Percentiles rank a stretch among this genome's conserved stretches.
Evolutionary conservation across 2,329 filamentous ascomycete genomes (phyloP).

Genomic region (Aureobasidium lini): DNA sequence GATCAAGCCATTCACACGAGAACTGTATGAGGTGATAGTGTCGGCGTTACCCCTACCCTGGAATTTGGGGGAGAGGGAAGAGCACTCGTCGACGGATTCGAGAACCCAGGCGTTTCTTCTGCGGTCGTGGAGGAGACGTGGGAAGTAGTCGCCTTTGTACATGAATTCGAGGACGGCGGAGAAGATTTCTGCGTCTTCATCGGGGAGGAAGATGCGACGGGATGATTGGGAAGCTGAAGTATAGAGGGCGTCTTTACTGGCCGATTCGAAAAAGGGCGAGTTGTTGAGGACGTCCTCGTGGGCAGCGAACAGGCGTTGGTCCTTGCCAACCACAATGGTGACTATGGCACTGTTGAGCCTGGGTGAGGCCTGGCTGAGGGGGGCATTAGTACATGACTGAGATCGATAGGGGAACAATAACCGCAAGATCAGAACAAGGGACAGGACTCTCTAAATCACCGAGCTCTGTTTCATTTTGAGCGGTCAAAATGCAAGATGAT

Average conservation of each 20-base stretch:
- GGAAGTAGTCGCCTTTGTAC: constrained; percentile 95
- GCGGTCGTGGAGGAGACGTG: constrained; percentile 80
- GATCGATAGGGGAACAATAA: background rate
- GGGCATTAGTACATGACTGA: background rate
- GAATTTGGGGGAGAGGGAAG: constrained; percentile 28
- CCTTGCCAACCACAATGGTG: constrained; percentile 74
- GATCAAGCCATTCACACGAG: constrained; percentile 61
- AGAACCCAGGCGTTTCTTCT: constrained; percentile 82
- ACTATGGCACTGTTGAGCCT: constrained; percentile 65
- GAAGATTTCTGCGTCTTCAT: constrained; percentile 82
- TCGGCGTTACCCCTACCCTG: constrained; percentile 56
- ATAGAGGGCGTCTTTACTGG: constrained; percentile 11
- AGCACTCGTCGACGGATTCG: constrained; percentile 44
- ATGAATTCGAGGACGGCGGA: constrained; percentile 92
- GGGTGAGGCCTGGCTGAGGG: constrained; percentile 28
- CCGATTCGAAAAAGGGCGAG: constrained; percentile 65
- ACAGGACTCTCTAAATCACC: background rate
- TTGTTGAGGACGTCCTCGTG: constrained; percentile 86
- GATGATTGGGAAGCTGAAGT: constrained; percentile 51
- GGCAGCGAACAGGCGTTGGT: constrained; percentile 86
- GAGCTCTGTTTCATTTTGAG: too few species aligned
- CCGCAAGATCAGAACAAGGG: background rate
- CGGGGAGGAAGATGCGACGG: constrained; percentile 70
- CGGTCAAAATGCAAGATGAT: too few species aligned
- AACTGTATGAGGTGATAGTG: constrained; percentile 65